Conservation (phyloP, 192 early-diverging fungal species). For the Mortierella alpina region DNA sequence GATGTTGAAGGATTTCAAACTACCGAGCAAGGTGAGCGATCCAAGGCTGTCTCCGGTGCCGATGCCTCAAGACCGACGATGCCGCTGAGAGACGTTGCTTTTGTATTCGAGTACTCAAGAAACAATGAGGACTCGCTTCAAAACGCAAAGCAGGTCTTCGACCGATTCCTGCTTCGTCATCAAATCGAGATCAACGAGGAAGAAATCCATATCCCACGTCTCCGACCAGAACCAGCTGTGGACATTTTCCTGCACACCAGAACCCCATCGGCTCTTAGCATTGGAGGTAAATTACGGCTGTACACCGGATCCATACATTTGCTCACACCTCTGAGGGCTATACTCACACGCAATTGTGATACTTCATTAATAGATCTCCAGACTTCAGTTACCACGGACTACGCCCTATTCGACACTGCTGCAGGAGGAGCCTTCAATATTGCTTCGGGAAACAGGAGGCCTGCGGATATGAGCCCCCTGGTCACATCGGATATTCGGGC, state of each 20-base stretch:
- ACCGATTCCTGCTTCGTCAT: conserved; percentile 26
- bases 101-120: conserved; percentile 51
- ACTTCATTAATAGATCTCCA: neutral
- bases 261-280: conserved; percentile 55
- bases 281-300: neutral
- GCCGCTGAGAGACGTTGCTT: conserved; percentile 28
- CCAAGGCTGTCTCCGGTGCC: neutral
- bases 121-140: conserved; percentile 49
- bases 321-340: no score
- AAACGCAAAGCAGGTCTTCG: conserved; percentile 44
- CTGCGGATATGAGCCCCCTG: neutral
- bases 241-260: conserved; percentile 73
- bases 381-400: conserved; percentile 14
- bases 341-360: no score
- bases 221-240: conserved; percentile 54
- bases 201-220: conserved; percentile 48
- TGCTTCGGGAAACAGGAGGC: neutral
- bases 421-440: conserved; percentile 13
- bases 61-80: neutral
- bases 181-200: conserved; percentile 41
- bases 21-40: neutral
- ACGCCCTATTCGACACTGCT: conserved; percentile 29
- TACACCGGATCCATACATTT: neutral
- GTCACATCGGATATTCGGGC: conserved; percentile 25
- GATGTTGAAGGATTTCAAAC: neutral